A percentile compares a stretch with the other conserved stretches of the same genome.
Evolutionary conservation across 2,329 filamentous ascomycete genomes (phyloP).

Genomic region (Remersonia thermophila): DNA sequence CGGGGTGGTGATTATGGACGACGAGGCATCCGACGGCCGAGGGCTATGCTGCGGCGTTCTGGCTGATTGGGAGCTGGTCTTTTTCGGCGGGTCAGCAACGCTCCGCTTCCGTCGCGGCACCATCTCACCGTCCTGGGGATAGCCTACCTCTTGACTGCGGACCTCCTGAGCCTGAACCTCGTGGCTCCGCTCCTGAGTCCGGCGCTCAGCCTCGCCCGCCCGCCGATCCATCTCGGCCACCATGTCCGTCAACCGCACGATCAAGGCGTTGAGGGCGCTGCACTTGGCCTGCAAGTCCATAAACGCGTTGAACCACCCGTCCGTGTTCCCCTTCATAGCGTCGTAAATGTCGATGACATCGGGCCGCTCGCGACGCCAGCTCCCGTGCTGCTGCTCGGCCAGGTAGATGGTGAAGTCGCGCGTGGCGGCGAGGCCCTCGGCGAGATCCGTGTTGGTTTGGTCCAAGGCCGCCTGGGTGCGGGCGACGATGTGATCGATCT

Average conservation of each 20-base stretch:
- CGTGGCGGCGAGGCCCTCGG: conserved; percentile 64
- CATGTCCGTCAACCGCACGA: conserved; percentile 63
- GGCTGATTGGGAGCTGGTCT: conserved; percentile 21
- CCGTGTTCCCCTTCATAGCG: conserved; percentile 85
- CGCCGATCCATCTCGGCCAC: conserved; percentile 77
- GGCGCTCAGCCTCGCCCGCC: conserved; percentile 64
- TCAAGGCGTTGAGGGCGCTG: conserved; percentile 53
- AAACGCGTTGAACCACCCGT: conserved; percentile 79
- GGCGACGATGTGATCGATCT: conserved; percentile 80
- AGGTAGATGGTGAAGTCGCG: conserved; percentile 69
- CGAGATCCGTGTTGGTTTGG: conserved; percentile 66
- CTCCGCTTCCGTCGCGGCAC: not conserved
- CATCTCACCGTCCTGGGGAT: no score
- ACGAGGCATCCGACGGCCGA: conserved; percentile 15
- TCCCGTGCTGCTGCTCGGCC: conserved; percentile 47
- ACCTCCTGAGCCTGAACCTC: no score
- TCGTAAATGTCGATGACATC: conserved; percentile 61
- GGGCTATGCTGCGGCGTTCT: conserved; percentile 17
- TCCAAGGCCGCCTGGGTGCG: conserved; percentile 65
- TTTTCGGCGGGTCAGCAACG: conserved; percentile 9
- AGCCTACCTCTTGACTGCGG: no score
- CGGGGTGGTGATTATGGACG: conserved; percentile 9
- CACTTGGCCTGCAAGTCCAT: conserved; percentile 62
- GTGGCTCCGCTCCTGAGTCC: no score
- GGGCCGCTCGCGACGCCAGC: conserved; percentile 49